A percentile compares a stretch with the other conserved stretches of the same genome.
Conservation (phyloP, 352 stramenopile genomes). For the Poterioochromonas sp. region DNA sequence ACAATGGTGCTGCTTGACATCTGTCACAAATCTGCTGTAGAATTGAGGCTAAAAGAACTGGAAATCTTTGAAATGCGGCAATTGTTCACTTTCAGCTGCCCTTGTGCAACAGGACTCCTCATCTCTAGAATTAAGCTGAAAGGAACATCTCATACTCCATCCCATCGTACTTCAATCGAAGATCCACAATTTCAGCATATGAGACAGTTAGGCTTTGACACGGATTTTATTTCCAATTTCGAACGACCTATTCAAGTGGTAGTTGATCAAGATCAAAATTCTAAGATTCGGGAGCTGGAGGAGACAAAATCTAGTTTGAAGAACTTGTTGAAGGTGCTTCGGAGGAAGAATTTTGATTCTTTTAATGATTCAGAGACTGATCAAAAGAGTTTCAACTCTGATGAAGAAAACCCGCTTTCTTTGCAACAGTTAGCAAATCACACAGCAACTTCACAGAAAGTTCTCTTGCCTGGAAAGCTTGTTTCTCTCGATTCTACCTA, state of each 20-base stretch:
- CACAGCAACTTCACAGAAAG: not conserved
- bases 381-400: too few relatives aligned
- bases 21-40: too few relatives aligned
- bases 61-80: too few relatives aligned
- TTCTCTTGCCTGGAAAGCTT: not conserved
- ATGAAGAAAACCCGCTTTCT: too few relatives aligned
- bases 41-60: too few relatives aligned
- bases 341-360: not conserved
- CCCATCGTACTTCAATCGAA: not conserved
- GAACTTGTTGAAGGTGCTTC: not conserved
- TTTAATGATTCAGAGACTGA: not conserved
- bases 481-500: not conserved
- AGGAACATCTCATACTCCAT: not conserved
- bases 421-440: too few relatives aligned
- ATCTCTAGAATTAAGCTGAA: not conserved
- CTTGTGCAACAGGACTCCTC: too few relatives aligned
- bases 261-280: not conserved
- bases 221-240: not conserved
- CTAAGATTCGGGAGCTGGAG: not conserved
- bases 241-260: not conserved
- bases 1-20: too few relatives aligned
- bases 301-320: not conserved
- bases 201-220: not conserved
- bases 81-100: too few relatives aligned
- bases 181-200: not conserved